phyloP scores from a whole-genome alignment of 2,329 filamentous ascomycete species.

The Rhynchosporium graminicola region DNA sequence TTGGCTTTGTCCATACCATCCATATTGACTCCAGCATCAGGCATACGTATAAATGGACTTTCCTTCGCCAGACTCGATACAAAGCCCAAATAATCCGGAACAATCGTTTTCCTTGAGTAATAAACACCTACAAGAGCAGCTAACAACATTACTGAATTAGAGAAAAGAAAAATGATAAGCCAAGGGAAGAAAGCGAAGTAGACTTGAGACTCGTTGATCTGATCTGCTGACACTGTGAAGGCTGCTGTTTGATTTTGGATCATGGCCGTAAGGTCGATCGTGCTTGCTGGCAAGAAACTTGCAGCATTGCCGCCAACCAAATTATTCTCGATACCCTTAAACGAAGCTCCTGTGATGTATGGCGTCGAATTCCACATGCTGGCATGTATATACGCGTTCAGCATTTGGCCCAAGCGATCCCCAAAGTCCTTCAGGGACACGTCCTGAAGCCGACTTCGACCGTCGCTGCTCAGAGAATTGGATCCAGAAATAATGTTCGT shows the following conservation, averaged over 20 bases:
- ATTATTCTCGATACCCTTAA: conserved; percentile 22
- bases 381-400: conserved; percentile 30
- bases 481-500: conserved; percentile 19
- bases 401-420: conserved; percentile 30
- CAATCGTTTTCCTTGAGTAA: conserved; percentile 27
- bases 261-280: conserved; percentile 25
- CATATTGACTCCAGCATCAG: conserved; percentile 34
- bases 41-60: conserved; percentile 32
- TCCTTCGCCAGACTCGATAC: conserved; percentile 32
- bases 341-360: conserved; percentile 25
- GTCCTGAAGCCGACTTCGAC: conserved; percentile 15
- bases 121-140: conserved; percentile 25
- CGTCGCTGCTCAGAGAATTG: conserved; percentile 20
- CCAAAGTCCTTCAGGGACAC: conserved; percentile 26
- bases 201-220: conserved; percentile 21
- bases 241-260: conserved; percentile 30
- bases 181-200: conserved; percentile 30
- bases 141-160: conserved; percentile 30
- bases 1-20: conserved; percentile 35
- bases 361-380: conserved; percentile 31
- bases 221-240: conserved; percentile 28
- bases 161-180: conserved; percentile 28
- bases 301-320: conserved; percentile 26
- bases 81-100: conserved; percentile 32
- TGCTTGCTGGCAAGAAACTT: conserved; percentile 25